Percentiles rank a stretch among this genome's conserved stretches.
Conservation (phyloP, 805 yeast genomes). For the Candida silvatica region DNA sequence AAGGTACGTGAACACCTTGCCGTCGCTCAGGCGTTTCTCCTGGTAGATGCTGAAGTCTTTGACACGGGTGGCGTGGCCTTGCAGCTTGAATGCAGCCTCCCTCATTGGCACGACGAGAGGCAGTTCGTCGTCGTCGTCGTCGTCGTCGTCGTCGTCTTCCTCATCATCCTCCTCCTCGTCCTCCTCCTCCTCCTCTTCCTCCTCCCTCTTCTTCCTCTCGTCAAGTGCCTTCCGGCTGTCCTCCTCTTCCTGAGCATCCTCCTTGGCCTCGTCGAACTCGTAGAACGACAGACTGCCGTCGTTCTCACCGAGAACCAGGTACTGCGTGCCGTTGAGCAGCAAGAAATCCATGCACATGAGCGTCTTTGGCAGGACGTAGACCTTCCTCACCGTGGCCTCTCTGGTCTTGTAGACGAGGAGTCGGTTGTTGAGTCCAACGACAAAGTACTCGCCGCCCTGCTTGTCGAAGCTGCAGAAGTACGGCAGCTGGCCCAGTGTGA, state of each 20-base stretch:
- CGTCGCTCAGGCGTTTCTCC: conserved; percentile 20
- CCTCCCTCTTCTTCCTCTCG: conserved; percentile 17
- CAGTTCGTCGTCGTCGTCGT: conserved; percentile 14
- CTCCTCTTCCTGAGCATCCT: conserved; percentile 8
- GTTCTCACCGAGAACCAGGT: conserved; percentile 57
- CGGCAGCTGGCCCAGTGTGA: conserved; percentile 47
- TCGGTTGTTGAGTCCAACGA: conserved; percentile 65
- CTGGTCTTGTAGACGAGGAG: conserved; percentile 58
- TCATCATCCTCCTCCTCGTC: conserved; percentile 8
- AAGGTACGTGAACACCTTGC: conserved; percentile 34
- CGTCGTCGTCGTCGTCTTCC: conserved; percentile 18
- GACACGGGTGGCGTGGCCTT: conserved; percentile 81
- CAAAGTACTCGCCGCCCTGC: conserved; percentile 57
- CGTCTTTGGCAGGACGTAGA: conserved; percentile 40
- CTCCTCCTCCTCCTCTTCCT: conserved; percentile 5
- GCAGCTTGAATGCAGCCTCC: conserved; percentile 48
- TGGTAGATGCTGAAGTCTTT: conserved; percentile 60
- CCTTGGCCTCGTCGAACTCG: conserved; percentile 28
- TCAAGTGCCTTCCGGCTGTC: conserved; percentile 15
- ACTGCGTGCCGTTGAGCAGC: conserved; percentile 38
- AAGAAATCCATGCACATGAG: conserved; percentile 62
- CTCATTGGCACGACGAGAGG: conserved; percentile 1
- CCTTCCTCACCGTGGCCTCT: conserved; percentile 43
- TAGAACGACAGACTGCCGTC: conserved; percentile 64
- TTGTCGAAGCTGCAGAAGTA: conserved; percentile 16